These are phyloP conservation scores for Penicillium nordicum DNA, from an alignment of 2,329 filamentous ascomycete genomes.

Conservation along the genomic window DNA sequence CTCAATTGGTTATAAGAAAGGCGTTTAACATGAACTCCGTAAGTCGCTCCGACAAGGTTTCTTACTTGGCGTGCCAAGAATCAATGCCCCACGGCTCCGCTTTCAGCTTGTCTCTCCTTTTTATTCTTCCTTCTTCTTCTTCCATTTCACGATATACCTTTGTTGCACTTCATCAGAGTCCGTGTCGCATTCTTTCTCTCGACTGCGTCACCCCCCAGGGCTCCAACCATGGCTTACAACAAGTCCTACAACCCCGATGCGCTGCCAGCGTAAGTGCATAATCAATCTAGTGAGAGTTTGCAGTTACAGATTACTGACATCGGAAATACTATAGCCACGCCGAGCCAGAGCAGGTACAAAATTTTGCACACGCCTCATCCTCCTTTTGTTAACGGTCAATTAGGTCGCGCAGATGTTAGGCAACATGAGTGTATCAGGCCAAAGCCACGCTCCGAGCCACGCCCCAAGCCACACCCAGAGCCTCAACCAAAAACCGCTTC, in stretches of 20 bases:
- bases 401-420: constrained; percentile 48
- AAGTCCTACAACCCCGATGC: constrained; percentile 89
- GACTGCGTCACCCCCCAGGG: constrained; percentile 23
- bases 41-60: background rate
- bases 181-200: constrained; percentile 4
- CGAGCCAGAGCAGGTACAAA: constrained; percentile 65
- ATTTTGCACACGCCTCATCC: background rate
- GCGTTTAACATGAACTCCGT: background rate
- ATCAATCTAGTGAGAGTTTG: background rate
- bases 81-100: constrained; percentile 27
- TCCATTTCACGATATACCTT: background rate
- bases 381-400: constrained; percentile 1
- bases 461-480: constrained; percentile 18
- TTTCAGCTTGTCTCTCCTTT: constrained; percentile 11
- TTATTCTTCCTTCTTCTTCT: background rate
- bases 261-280: constrained; percentile 71
- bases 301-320: constrained; percentile 21
- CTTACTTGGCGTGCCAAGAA: constrained; percentile 20
- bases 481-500: constrained; percentile 25
- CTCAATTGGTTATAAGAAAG: background rate
- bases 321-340: constrained; percentile 56
- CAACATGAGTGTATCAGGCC: constrained; percentile 32
- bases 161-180: background rate
- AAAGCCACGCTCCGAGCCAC: constrained; percentile 12
- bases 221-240: constrained; percentile 79